Evolutionary conservation across 2,329 filamentous ascomycete species (phyloP), one percentile per base, ranked within the genome.

Genomic region (Myriosclerotinia scirpicola): DNA sequence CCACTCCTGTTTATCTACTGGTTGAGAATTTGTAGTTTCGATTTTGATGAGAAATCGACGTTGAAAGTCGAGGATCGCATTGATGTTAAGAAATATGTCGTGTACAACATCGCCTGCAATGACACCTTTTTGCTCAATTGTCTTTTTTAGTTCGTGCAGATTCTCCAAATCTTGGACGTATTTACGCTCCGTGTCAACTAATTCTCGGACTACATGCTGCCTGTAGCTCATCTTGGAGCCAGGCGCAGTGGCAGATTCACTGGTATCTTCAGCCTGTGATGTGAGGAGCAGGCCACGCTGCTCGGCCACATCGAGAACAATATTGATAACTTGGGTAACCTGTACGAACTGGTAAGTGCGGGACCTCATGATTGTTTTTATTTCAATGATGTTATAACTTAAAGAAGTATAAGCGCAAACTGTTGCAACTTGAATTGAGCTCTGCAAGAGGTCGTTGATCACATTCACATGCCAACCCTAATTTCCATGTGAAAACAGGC

Each of bases 101-200:
- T 98, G 93, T 30, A 97, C 89, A 12, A 90, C 87, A 76, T 99
- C 95, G 64, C 95, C 94, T 2, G 92, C 90, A 70, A 98, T 87
- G 48, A 92, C 87, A 48, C 93, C 93, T 71, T 90, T 93, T 76
- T 96, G 90, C 73, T 97, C 93, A 65, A 98, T 83, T 34, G 90
- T 87, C 79, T 92, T 94, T 80, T 97, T 98, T 75, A 98, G 85
- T 60, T 93, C 90, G 77, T 98, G 93, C 46, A 99, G 79, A 72
- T 97, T 94, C 77, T 98, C 94, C 64, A 99, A 81, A 80, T 99
- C 95, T 77, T 98, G 93, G 5, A 98, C 95, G 73, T 99, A 99
- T 79, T 97, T 97, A 69, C 95, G 89, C 79, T 99, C 95, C 1
- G 94, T 98, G 73, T 94, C 92, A 66, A 99, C 90, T 56, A 99